Conservation (phyloP, 768 basidiomycete genomes). For the Hericium coralloides region DNA sequence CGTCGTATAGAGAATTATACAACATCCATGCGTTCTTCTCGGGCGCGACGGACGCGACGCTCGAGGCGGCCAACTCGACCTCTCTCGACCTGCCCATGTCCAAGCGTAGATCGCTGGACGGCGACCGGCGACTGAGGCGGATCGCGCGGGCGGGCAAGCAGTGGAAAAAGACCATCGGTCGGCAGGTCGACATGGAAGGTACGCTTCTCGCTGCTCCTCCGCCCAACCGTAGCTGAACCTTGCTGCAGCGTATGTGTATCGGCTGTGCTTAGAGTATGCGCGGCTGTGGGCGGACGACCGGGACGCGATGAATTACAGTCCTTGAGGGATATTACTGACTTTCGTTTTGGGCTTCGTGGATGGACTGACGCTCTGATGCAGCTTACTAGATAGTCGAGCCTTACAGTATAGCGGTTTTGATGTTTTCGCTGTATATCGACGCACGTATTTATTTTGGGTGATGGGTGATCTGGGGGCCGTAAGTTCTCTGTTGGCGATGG, state of each 20-base stretch:
- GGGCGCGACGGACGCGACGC: constrained; percentile 58
- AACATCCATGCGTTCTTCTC: constrained; percentile 92
- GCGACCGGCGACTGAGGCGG: constrained; percentile 63
- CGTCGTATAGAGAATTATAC: constrained; percentile 85
- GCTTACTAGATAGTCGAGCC: no score
- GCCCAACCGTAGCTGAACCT: constrained; percentile 6
- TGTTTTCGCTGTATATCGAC: no score
- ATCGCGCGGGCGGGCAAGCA: constrained; percentile 90
- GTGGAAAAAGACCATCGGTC: constrained; percentile 81
- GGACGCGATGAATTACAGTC: constrained; percentile 47
- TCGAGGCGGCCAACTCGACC: constrained; percentile 45
- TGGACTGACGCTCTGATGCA: no score
- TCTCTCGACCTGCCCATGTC: constrained; percentile 23
- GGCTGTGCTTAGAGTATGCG: constrained; percentile 84
- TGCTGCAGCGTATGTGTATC: constrained; percentile 71
- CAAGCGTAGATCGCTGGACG: constrained; percentile 37
- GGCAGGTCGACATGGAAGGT: constrained; percentile 92
- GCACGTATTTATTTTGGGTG: no score
- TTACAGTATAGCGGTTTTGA: no score
- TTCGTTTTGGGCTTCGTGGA: no score
- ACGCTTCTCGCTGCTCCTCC: constrained; percentile 18
- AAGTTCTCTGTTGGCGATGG: no score
- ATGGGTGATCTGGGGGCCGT: no score
- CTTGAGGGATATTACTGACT: neutral
- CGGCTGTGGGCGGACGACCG: constrained; percentile 80